Evolutionary conservation across 805 yeast species (phyloP), one percentile per base, ranked within the genome.

Genomic region (Saccharomyces mikatae): DNA sequence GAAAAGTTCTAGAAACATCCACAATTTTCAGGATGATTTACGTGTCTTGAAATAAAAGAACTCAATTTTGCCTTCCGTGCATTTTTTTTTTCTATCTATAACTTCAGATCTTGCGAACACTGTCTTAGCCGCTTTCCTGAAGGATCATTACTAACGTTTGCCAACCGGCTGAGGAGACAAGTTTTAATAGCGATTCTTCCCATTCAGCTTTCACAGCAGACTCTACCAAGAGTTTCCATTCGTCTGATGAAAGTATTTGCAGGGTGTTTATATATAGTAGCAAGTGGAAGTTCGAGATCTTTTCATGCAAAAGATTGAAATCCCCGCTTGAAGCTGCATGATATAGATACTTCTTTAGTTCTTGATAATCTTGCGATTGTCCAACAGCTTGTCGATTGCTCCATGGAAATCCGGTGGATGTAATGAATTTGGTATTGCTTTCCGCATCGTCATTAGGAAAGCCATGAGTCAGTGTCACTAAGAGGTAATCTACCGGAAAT

Each of bases 391-490:
- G 87, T 53, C 98, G 76, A 66, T 91, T 86, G 61, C 88, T 96
- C 67, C 91, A 80, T 1, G 94, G 83, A 73, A 89, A 91, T 3
- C 71, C 68, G 32, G 65, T 67, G 17, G 65, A 60, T 0, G 76
- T 63, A 8, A 68, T 68, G 69, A 87, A 86, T 56, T 74, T 59
- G 1, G 46, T 44, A 8, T 41, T 36, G 8, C 58, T 58, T n/a
- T 47, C 21, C 58, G 77, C 52, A 2, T 55, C 44, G 1, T 59
- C 62, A 58, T 83, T 80, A 1, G 96, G 96, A 78, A 94, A 92
- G 2, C 98, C 97, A 69, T 94, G 98, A 4, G 95, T 85, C 58
- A 92, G 72, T 1, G 97, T 84, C 0, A 92, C 96, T 52, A 94
- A 71, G 56, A 90, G 70, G 66, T 87, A 90, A 57, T 90, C 97